Conservation (phyloP, 202 grass and related monocot genomes). For the Setaria viridis region DNA sequence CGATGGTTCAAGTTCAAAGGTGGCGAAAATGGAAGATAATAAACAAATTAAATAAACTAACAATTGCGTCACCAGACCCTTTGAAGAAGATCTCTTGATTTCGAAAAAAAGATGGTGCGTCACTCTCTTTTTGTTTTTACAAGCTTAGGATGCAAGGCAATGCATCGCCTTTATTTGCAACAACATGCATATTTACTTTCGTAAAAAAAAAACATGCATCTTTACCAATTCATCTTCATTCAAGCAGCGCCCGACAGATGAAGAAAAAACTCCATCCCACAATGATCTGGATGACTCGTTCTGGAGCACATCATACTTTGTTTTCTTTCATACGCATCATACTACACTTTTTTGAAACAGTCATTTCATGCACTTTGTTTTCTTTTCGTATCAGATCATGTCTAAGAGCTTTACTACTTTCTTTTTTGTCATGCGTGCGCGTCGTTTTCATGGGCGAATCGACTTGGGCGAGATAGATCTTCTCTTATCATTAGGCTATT, state of each 20-base stretch:
- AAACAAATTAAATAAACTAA: too few relatives aligned
- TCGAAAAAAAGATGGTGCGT: background rate
- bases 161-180: too few relatives aligned
- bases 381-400: background rate
- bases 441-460: background rate
- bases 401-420: background rate
- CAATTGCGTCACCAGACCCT: too few relatives aligned
- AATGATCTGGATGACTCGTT: background rate
- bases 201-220: too few relatives aligned
- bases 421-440: background rate
- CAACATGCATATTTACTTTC: too few relatives aligned
- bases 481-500: constrained; percentile 7
- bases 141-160: too few relatives aligned
- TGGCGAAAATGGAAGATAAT: too few relatives aligned
- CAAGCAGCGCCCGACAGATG: background rate
- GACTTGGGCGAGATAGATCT: background rate
- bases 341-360: too few relatives aligned
- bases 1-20: background rate
- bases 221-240: background rate
- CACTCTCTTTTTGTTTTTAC: background rate
- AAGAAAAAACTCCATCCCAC: background rate
- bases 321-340: background rate
- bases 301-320: background rate
- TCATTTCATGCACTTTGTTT: background rate
- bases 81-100: too few relatives aligned